Conservation (phyloP, 176 grass and related monocot genomes). For the Musa troglodytarum region DNA sequence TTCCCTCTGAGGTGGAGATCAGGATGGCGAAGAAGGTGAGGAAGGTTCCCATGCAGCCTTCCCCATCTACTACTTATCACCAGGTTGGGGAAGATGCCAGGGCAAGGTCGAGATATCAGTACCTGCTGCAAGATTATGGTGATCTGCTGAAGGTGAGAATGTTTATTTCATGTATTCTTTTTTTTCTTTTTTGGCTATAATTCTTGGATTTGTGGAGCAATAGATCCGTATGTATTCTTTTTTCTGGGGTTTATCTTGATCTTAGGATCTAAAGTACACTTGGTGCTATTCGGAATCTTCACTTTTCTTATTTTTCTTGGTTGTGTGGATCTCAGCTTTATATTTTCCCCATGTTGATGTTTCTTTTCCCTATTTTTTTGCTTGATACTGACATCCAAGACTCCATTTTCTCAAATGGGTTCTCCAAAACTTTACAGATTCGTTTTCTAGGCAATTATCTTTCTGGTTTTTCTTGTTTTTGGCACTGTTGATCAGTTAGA, state of each 20-base stretch:
- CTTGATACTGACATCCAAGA: no score
- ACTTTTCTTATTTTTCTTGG: background rate
- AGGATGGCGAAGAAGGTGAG: slow-evolving; percentile 6
- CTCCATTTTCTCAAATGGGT: no score
- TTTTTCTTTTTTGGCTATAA: background rate
- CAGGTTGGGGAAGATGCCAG: background rate
- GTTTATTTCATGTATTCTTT: background rate
- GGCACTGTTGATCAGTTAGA: no score
- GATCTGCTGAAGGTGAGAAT: slow-evolving; percentile 1
- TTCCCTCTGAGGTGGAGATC: background rate
- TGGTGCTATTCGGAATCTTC: background rate
- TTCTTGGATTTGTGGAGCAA: background rate
- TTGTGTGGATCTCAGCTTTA: background rate
- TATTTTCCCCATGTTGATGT: background rate
- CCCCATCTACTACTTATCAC: background rate
- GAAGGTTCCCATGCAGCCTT: background rate
- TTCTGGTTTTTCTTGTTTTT: no score
- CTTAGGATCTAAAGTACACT: background rate
- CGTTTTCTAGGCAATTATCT: no score
- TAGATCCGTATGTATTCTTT: background rate
- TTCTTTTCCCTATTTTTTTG: background rate
- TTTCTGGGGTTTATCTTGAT: background rate
- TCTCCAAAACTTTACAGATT: no score
- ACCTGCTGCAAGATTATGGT: slow-evolving; percentile 6
- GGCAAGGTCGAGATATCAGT: background rate